A percentile compares a stretch with the other conserved stretches of the same genome.
These are phyloP conservation scores for Selaginella moellendorffii DNA, from an alignment of 75 land plant genomes.

Conservation along the genomic window DNA sequence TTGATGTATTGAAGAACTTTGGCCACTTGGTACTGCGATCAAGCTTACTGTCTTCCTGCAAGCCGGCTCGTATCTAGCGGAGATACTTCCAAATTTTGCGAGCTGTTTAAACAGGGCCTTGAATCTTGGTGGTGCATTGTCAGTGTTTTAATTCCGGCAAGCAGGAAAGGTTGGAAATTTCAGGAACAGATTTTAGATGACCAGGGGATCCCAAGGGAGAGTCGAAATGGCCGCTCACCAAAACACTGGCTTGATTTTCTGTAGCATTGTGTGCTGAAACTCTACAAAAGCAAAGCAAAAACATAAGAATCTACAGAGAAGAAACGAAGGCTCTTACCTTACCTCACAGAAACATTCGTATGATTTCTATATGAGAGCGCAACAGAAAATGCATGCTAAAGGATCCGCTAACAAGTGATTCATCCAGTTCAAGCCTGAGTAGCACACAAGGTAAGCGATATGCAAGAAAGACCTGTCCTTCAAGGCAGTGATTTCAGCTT, in stretches of 20 bases:
- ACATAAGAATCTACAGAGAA: background rate
- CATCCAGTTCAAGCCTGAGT: conserved; percentile 68
- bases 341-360: conserved; percentile 65
- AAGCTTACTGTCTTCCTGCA: conserved; percentile 2
- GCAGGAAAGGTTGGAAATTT: conserved; percentile 22
- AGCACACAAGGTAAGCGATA: background rate
- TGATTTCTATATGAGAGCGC: conserved; percentile 61
- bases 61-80: conserved; percentile 20
- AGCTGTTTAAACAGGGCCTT: conserved; percentile 15
- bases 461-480: too few relatives aligned
- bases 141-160: conserved; percentile 21
- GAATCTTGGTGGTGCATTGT: conserved; percentile 17
- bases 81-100: conserved; percentile 16
- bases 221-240: conserved; percentile 88
- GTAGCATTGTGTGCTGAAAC: background rate
- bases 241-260: conserved; percentile 28
- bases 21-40: conserved; percentile 10
- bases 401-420: conserved; percentile 51
- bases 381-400: conserved; percentile 74
- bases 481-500: conserved; percentile 9
- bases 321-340: background rate
- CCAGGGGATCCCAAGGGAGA: conserved; percentile 86
- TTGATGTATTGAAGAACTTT: conserved; percentile 23
- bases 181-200: conserved; percentile 84
- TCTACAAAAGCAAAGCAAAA: background rate